Evolutionary conservation across 1,139 yeast species (phyloP).

Genomic region (Oligophagozyma castellii): DNA sequence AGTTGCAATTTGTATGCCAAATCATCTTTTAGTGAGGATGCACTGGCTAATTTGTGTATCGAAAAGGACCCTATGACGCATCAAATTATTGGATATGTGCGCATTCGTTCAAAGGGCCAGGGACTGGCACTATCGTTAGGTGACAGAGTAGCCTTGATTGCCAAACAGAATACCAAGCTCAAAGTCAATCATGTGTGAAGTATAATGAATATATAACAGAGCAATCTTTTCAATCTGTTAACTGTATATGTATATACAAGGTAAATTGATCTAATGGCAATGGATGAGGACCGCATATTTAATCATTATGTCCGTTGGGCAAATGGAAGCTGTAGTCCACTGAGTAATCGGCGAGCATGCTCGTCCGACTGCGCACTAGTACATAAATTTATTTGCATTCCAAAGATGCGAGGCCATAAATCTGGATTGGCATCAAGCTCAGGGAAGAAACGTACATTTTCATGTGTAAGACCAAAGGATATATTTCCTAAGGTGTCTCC

Average conservation of each 20-base stretch:
- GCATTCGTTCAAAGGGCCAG: conserved; percentile 96
- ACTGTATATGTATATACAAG: neutral
- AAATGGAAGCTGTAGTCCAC: conserved; percentile 78
- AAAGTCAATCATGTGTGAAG: conserved; percentile 26
- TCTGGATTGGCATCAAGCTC: conserved; percentile 89
- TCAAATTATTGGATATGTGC: conserved; percentile 82
- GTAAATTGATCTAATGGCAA: conserved; percentile 1
- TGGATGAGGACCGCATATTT: neutral
- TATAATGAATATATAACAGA: conserved; percentile 1
- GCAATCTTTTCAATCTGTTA: neutral
- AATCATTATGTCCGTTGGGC: neutral
- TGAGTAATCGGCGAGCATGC: conserved; percentile 78
- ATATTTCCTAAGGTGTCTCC: conserved; percentile 85
- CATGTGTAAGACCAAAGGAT: conserved; percentile 69
- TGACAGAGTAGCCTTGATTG: conserved; percentile 73
- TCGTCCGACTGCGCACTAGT: conserved; percentile 85
- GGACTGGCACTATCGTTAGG: conserved; percentile 93
- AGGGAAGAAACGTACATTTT: conserved; percentile 74
- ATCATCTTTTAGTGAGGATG: conserved; percentile 95
- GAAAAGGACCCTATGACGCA: conserved; percentile 60
- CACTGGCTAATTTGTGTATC: conserved; percentile 87
- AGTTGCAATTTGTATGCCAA: conserved; percentile 90
- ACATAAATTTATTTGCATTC: conserved; percentile 73
- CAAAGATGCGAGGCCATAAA: conserved; percentile 76
- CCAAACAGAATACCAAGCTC: conserved; percentile 39